Evolutionary conservation across 2,329 filamentous ascomycete genomes (phyloP), one percentile per base, ranked within the genome.

Genomic region (Xylariaceae sp.): DNA sequence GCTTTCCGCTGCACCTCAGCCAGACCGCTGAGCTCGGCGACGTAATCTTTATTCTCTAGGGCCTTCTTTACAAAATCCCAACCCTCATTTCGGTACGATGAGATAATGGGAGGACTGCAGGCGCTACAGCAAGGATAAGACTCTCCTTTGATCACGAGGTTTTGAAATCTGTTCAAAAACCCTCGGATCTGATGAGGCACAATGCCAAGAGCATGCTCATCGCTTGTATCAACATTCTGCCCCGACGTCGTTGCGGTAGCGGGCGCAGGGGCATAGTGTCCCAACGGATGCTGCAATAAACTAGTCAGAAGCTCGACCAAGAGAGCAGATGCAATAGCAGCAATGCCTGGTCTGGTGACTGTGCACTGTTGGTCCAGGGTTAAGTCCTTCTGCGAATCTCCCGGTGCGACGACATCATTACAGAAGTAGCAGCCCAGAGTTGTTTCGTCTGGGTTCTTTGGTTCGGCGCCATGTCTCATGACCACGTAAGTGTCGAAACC

Each of bases 331-430:
- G 94, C 94, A 49, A 96, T 94, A 10, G 90, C 86, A 12, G 94
- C 92, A 33, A 96, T 84, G 14, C 94, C 94, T 0, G 94, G 94
- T 10, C 94, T 83, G 2, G 94, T 99, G 17, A 99, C 94, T 0
- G 94, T 99, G 69, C 94, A 99, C 71, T 97, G 94, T 67, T 99
- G 94, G 66, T 99, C 94, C 11, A 99, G 83, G 0, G 94, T 97
- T 60, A 91, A 89, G 62, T 96, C 90, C 69, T 92, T 96, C 64
- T 96, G 81, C 2, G 90, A 96, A 89, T 97, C 90, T 54, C 86
- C 86, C 18, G 94, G 94, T 6, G 92, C 89, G 44, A 97, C 92
- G 22, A 99, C 92, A 66, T 99, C 94, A 62, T 95, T 97, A 72
- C 94, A 99, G 70, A 97, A 99, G 68, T 99, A 99, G 70, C 94